Evolutionary conservation across 1,284 basidiomycete genomes (phyloP), one percentile per base, ranked within the genome.

Genomic region (Caloboletus firmus): DNA sequence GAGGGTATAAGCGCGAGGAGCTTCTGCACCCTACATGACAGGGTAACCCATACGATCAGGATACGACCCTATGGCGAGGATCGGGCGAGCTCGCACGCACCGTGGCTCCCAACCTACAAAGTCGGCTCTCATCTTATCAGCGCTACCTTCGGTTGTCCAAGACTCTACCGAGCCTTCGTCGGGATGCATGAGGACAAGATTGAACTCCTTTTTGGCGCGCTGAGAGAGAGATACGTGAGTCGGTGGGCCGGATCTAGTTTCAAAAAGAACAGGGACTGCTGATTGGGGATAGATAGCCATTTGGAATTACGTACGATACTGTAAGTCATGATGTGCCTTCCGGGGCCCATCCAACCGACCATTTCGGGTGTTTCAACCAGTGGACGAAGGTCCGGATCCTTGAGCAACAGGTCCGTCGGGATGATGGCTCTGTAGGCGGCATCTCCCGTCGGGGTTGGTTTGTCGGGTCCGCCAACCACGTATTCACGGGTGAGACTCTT

Each of bases 71-170:
- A 34, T n/a, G 17, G 3, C n/a, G 45, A 41, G 11, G 31, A 32
- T 35, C n/a, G 31, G 37, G 11, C 47, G 37, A 48, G 41, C 32
- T 55, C 31, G 34, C 41, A 61, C 65, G 49, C 57, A 78, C 77
- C 77, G 70, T 36, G 77, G 76, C 52, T 83, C 79, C 73, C 79
- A 82, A 24, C 71, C 76, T 15, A 49, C 65, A 60, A 75, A 82
- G 22, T 79, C 74, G 4, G 65, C 67, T 42, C 72, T 73, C 74
- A 82, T 79, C 57, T 75, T 72, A 15, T 74, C 71, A 0, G 69
- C 66, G 26, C 70, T 72, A 34, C 74, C 76, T 51, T 73, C 63
- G 0, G 72, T 63, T 7, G 72, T 72, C 73, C 74, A 78, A 17
- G 74, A 74, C 57, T 79, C 76, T 22, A 74, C 69, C 2, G 70